A percentile compares a stretch with the other conserved stretches of the same genome.
These are phyloP conservation scores for Aschersonia sp. DNA, from an alignment of 2,329 filamentous ascomycete species.

Conservation along the genomic window DNA sequence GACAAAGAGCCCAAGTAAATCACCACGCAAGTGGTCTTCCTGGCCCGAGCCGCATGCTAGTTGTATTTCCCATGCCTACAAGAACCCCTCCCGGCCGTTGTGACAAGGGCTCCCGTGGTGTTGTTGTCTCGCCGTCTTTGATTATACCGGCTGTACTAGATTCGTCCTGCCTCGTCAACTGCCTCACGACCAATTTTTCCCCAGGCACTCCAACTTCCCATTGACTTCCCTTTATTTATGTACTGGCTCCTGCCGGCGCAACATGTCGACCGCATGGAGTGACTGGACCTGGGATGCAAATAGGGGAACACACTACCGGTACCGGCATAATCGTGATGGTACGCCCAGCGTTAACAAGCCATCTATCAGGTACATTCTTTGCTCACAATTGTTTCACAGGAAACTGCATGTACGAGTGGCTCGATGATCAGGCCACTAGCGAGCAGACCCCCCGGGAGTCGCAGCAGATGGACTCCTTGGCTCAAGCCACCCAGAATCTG, in stretches of 20 bases:
- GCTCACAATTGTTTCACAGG: not conserved
- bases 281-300: slow-evolving; percentile 14
- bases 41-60: slow-evolving; percentile 3
- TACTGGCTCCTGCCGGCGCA: not conserved
- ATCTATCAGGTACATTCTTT: not conserved
- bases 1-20: not conserved
- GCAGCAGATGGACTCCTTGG: not conserved
- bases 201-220: not conserved
- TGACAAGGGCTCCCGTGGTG: not conserved
- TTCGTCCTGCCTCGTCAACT: not conserved
- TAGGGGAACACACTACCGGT: slow-evolving; percentile 6
- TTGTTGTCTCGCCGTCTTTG: not conserved
- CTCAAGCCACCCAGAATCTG: not conserved
- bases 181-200: not conserved
- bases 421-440: not conserved
- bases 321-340: slow-evolving; percentile 10
- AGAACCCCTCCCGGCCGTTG: slow-evolving; percentile 4
- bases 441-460: slow-evolving; percentile 1
- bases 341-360: slow-evolving; percentile 1
- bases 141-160: not conserved
- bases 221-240: not conserved
- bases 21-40: not conserved
- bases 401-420: slow-evolving; percentile 1
- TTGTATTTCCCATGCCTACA: slow-evolving; percentile 2
- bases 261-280: slow-evolving; percentile 8